These are phyloP conservation scores for Trametes versicolor DNA, from an alignment of 1,284 basidiomycete species.

Conservation along the genomic window DNA sequence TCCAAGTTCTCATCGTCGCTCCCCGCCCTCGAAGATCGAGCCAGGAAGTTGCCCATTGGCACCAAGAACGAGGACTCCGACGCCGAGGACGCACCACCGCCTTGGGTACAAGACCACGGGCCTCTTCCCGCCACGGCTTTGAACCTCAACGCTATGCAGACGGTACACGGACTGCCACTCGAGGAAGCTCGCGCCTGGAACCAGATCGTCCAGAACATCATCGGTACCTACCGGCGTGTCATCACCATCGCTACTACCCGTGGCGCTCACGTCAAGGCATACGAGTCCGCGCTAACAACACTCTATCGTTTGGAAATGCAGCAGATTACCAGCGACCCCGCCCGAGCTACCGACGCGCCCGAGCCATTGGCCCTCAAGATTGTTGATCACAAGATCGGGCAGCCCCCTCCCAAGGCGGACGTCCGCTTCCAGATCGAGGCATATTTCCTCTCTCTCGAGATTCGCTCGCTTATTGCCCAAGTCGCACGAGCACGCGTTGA, in stretches of 20 bases:
- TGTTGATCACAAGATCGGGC: slow-evolving; percentile 59
- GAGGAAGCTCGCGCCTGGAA: slow-evolving; percentile 52
- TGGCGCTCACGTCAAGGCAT: slow-evolving; percentile 61
- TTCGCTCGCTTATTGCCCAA: slow-evolving; percentile 54
- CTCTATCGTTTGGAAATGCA: slow-evolving; percentile 60
- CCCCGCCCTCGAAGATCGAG: slow-evolving; percentile 16
- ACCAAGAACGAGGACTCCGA: not conserved
- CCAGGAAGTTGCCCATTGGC: slow-evolving; percentile 21
- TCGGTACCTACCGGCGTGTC: slow-evolving; percentile 49
- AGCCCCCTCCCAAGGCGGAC: slow-evolving; percentile 63
- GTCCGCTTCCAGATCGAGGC: slow-evolving; percentile 63
- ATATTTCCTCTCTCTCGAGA: slow-evolving; percentile 56
- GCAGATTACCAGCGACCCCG: slow-evolving; percentile 45
- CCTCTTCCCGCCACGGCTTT: slow-evolving; percentile 5
- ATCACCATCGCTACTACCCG: slow-evolving; percentile 52
- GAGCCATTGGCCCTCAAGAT: slow-evolving; percentile 56
- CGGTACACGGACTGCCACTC: slow-evolving; percentile 23
- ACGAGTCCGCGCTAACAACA: slow-evolving; percentile 60
- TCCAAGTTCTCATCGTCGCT: slow-evolving; percentile 18
- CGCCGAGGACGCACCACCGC: not conserved
- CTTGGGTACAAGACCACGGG: slow-evolving; percentile 1
- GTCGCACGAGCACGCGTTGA: slow-evolving; percentile 37
- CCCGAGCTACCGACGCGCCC: slow-evolving; percentile 48
- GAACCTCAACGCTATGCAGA: slow-evolving; percentile 24
- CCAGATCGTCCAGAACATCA: slow-evolving; percentile 44